Conservation (phyloP, 768 basidiomycete genomes). For the Psilocybe cyanescens region DNA sequence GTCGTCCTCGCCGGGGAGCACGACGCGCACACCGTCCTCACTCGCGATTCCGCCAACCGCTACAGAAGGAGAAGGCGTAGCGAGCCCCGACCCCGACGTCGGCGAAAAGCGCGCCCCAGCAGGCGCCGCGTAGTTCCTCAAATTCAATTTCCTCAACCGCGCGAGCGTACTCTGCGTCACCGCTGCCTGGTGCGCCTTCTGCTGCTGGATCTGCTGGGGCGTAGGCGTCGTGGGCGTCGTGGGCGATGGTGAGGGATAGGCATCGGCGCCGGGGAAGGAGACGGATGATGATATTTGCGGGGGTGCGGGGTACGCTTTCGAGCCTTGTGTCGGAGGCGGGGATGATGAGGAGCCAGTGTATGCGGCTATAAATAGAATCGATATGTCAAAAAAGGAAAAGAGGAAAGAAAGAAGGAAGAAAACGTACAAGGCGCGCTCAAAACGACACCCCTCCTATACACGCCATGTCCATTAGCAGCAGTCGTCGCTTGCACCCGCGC, state of each 20-base stretch:
- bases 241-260: not conserved
- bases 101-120: not conserved
- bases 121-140: constrained; percentile 59
- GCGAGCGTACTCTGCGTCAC: constrained; percentile 36
- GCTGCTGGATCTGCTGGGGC: constrained; percentile 12
- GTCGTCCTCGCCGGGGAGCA: not conserved
- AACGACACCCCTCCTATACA: constrained; percentile 23
- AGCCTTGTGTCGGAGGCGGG: not conserved
- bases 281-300: constrained; percentile 20
- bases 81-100: too few relatives aligned
- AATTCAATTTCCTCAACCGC: constrained; percentile 41
- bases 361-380: constrained; percentile 4
- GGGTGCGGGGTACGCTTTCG: constrained; percentile 14
- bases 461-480: not conserved
- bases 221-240: not conserved
- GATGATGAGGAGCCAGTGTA: not conserved
- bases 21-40: constrained; percentile 8
- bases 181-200: constrained; percentile 25
- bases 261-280: constrained; percentile 15
- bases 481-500: not conserved
- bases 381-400: constrained; percentile 8
- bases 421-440: constrained; percentile 40
- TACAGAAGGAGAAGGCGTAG: too few relatives aligned
- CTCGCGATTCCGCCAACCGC: constrained; percentile 6
- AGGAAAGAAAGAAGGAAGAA: not conserved